A percentile compares a stretch with the other conserved stretches of the same genome.
Conservation (phyloP, 768 basidiomycete species). For the Trametes punicea region DNA sequence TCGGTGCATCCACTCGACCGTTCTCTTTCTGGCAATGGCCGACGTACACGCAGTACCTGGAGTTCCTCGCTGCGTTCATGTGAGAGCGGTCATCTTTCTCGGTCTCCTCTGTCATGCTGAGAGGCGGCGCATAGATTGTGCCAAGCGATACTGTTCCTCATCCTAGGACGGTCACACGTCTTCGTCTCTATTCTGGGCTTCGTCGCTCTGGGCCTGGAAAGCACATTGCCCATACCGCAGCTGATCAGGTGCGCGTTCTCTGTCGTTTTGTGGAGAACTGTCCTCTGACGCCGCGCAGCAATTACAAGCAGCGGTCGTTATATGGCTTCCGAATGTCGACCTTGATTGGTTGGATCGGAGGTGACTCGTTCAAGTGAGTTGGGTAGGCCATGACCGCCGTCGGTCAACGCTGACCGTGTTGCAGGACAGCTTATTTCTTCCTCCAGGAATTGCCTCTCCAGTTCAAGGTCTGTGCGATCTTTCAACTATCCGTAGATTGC, state of each 20-base stretch:
- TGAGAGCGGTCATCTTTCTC: conserved; percentile 31
- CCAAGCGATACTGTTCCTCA: conserved; percentile 70
- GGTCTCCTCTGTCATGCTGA: not conserved
- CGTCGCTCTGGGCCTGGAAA: conserved; percentile 77
- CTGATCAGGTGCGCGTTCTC: conserved; percentile 57
- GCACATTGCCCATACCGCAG: conserved; percentile 83
- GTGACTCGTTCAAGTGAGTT: conserved; percentile 79
- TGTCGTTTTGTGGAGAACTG: not conserved
- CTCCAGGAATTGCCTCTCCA: conserved; percentile 67
- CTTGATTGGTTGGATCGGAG: conserved; percentile 77
- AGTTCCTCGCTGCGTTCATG: conserved; percentile 81
- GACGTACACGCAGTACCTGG: conserved; percentile 72
- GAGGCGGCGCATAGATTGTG: conserved; percentile 42
- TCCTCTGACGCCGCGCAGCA: conserved; percentile 41
- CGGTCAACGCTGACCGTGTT: not conserved
- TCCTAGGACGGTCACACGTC: conserved; percentile 58
- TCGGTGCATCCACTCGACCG: conserved; percentile 59
- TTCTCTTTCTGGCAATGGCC: conserved; percentile 86
- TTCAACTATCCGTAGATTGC: conserved; percentile 76
- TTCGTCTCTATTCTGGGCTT: conserved; percentile 71
- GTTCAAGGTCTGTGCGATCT: conserved; percentile 80
- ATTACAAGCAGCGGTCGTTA: conserved; percentile 72
- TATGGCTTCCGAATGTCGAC: conserved; percentile 86
- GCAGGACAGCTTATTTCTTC: conserved; percentile 80
- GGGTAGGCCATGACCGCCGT: not conserved